Conservation (phyloP, 148 eudicot species). For the Linanthus parryae region DNA sequence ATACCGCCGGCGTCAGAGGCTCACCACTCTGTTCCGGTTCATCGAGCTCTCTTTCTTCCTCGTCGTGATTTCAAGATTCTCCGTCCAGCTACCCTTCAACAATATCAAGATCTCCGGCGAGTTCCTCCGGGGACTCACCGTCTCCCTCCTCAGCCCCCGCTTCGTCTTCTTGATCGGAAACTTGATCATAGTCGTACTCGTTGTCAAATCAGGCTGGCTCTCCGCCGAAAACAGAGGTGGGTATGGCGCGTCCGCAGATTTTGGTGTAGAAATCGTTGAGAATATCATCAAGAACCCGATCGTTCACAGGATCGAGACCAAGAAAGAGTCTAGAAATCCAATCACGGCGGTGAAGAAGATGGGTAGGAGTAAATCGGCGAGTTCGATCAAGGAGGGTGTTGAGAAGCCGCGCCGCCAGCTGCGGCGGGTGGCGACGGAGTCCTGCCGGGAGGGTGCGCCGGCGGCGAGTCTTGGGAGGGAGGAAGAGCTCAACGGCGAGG, state of each 20-base stretch:
- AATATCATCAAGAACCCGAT: too few species aligned
- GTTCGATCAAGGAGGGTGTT: constrained; percentile 9
- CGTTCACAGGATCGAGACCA: neutral
- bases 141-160: constrained; percentile 38
- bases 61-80: constrained; percentile 36
- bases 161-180: constrained; percentile 81
- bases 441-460: neutral
- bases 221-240: too few species aligned
- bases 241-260: too few species aligned
- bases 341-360: constrained; percentile 34
- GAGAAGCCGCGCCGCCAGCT: constrained; percentile 4
- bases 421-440: constrained; percentile 8
- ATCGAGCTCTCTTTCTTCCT: constrained; percentile 51
- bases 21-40: constrained; percentile 53
- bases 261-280: too few species aligned
- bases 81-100: constrained; percentile 27
- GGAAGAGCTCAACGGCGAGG: constrained; percentile 13
- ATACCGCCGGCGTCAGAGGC: constrained; percentile 31
- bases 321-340: too few species aligned
- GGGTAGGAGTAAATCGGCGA: constrained; percentile 54
- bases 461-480: neutral
- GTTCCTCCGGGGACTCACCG: constrained; percentile 23
- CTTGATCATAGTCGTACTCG: constrained; percentile 50
- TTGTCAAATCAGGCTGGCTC: constrained; percentile 33
- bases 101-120: constrained; percentile 42